A percentile compares a stretch with the other conserved stretches of the same genome.
phyloP scores from a whole-genome alignment of 306 rosid genomes.

The Dalbergia oliveri region DNA sequence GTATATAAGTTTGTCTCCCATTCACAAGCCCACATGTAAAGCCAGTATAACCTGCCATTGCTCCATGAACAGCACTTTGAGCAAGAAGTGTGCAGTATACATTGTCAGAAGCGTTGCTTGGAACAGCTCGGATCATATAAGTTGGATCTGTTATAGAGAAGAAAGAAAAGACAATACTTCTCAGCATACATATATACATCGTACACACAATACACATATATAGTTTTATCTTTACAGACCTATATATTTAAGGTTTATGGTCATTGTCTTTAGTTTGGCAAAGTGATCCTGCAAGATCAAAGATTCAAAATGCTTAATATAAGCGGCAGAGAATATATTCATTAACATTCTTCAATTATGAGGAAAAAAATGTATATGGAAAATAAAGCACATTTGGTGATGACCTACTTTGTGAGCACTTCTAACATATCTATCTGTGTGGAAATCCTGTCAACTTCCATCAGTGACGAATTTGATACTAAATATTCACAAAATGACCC shows the following conservation, averaged over 20 bases:
- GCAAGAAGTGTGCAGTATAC: constrained; percentile 95
- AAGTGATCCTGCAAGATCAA: constrained; percentile 75
- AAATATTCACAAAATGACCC: no score
- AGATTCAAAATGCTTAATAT: constrained; percentile 32
- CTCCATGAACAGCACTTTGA: constrained; percentile 97
- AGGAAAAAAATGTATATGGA: neutral
- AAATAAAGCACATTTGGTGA: constrained; percentile 34
- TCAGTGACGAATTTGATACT: neutral
- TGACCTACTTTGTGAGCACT: constrained; percentile 21
- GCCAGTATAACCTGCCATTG: constrained; percentile 97
- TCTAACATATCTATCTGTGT: neutral
- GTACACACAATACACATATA: neutral
- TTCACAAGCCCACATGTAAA: constrained; percentile 83
- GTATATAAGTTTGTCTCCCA: constrained; percentile 91
- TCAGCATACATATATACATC: constrained; percentile 20
- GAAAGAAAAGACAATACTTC: constrained; percentile 19
- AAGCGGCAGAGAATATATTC: neutral
- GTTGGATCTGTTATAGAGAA: constrained; percentile 81
- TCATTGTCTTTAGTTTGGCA: constrained; percentile 51
- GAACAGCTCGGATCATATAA: constrained; percentile 94
- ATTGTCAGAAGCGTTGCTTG: constrained; percentile 94
- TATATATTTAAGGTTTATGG: constrained; percentile 89
- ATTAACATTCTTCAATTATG: neutral
- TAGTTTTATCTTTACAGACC: constrained; percentile 58
- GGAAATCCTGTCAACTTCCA: constrained; percentile 13